phyloP scores from a whole-genome alignment of 108 stramenopile genomes.

The Fistulifera pelliculosa region DNA sequence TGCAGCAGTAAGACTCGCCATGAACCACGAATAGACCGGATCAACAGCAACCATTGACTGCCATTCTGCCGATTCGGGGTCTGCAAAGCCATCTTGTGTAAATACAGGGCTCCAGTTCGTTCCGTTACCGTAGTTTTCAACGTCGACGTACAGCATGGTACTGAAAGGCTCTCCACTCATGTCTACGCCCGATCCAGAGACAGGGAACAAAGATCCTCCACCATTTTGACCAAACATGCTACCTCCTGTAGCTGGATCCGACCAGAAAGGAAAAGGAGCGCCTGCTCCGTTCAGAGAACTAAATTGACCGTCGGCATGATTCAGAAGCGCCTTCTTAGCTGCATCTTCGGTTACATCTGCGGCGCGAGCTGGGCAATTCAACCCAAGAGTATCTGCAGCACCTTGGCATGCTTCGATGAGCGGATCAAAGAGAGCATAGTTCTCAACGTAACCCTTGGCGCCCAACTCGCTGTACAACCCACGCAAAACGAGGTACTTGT shows the following conservation, averaged over 20 bases:
- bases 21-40: conserved; percentile 32
- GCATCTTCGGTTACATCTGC: conserved; percentile 4
- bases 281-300: conserved; percentile 22
- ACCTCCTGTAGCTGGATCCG: conserved; percentile 14
- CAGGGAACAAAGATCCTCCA: conserved; percentile 8
- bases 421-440: conserved; percentile 5
- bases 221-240: conserved; percentile 14
- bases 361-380: conserved; percentile 6
- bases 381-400: conserved; percentile 1
- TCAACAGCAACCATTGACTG: conserved; percentile 14
- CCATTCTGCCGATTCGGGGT: conserved; percentile 10
- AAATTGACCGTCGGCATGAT: conserved; percentile 31
- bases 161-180: conserved; percentile 14
- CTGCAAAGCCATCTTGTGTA: conserved; percentile 4
- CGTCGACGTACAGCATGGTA: conserved; percentile 5
- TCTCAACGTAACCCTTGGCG: conserved; percentile 2
- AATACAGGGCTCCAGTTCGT: conserved; percentile 12
- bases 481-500: conserved; percentile 17
- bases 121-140: not conserved
- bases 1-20: conserved; percentile 17
- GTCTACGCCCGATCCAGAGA: conserved; percentile 31
- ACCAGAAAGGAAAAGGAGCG: conserved; percentile 30
- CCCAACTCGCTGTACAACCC: conserved; percentile 20
- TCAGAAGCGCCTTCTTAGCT: conserved; percentile 4
- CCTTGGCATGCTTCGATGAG: not conserved